Conservation (phyloP, 2,329 filamentous ascomycete species). For the Penicillium sp. region DNA sequence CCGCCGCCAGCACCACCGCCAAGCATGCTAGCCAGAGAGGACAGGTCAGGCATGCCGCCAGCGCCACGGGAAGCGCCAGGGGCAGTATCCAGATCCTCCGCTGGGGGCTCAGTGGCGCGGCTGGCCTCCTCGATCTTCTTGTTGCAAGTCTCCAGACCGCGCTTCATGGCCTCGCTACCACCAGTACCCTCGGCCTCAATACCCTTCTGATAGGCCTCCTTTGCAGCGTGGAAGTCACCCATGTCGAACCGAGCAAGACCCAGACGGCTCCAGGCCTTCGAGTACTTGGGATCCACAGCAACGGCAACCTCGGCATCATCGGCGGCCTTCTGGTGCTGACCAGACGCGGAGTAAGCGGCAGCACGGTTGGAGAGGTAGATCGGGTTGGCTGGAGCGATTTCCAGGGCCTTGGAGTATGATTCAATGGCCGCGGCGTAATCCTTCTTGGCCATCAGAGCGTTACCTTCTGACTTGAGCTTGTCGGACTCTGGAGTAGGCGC, state of each 20-base stretch:
- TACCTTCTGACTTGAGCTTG: constrained; percentile 83
- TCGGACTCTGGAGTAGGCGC: constrained; percentile 71
- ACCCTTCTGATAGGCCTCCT: constrained; percentile 91
- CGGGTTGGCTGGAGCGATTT: constrained; percentile 79
- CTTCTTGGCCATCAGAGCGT: constrained; percentile 92
- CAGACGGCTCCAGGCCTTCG: constrained; percentile 93
- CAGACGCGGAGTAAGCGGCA: constrained; percentile 82
- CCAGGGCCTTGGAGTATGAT: constrained; percentile 83
- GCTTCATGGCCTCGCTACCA: constrained; percentile 95
- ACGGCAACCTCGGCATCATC: constrained; percentile 90
- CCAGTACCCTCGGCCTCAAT: constrained; percentile 94
- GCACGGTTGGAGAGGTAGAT: constrained; percentile 98
- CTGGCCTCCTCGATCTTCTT: constrained; percentile 80
- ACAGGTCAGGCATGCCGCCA: constrained; percentile 71
- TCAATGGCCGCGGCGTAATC: constrained; percentile 83
- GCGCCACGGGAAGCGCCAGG: constrained; percentile 46
- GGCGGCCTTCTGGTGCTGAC: constrained; percentile 80
- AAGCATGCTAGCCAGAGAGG: constrained; percentile 71
- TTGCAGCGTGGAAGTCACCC: constrained; percentile 84
- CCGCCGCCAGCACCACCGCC: constrained; percentile 57
- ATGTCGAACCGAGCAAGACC: constrained; percentile 90
- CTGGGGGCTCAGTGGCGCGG: constrained; percentile 53
- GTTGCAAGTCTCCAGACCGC: constrained; percentile 92
- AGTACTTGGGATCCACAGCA: constrained; percentile 85
- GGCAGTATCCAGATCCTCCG: constrained; percentile 55